These are phyloP conservation scores for Phoma sp. DNA, from an alignment of 2,329 filamentous ascomycete genomes.

Conservation along the genomic window DNA sequence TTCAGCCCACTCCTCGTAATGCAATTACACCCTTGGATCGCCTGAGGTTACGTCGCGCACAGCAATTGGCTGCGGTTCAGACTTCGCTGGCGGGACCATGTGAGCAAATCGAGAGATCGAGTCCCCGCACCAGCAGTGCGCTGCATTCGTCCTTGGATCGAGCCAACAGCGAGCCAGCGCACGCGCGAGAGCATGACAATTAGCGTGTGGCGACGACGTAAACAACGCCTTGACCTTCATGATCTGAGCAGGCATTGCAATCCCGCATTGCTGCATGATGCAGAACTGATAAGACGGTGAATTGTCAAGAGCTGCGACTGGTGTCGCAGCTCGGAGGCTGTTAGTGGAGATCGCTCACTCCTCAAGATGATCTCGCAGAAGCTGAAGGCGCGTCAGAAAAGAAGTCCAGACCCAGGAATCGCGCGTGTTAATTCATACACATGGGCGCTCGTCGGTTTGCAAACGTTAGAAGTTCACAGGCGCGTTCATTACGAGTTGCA, in stretches of 20 bases:
- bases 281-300: too few species aligned
- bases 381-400: too few species aligned
- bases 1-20: background rate
- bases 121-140: conserved; percentile 1
- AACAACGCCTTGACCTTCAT: background rate
- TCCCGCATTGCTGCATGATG: too few species aligned
- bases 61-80: background rate
- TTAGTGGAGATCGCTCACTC: too few species aligned
- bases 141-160: conserved; percentile 13
- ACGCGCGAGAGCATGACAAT: conserved; percentile 2
- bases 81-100: conserved; percentile 3
- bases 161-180: conserved; percentile 8
- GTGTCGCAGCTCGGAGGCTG: too few species aligned
- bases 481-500: too few species aligned
- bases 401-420: too few species aligned
- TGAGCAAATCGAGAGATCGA: conserved; percentile 15
- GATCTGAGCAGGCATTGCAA: background rate
- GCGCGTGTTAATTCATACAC: too few species aligned
- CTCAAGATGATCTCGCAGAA: too few species aligned
- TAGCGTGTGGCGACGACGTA: background rate
- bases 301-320: too few species aligned
- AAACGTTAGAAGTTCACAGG: too few species aligned
- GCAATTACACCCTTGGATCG: background rate
- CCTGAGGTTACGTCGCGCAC: background rate
- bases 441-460: too few species aligned